Evolutionary conservation across 1,284 basidiomycete species (phyloP).

Genomic region (Kalmanozyma brasiliensis): DNA sequence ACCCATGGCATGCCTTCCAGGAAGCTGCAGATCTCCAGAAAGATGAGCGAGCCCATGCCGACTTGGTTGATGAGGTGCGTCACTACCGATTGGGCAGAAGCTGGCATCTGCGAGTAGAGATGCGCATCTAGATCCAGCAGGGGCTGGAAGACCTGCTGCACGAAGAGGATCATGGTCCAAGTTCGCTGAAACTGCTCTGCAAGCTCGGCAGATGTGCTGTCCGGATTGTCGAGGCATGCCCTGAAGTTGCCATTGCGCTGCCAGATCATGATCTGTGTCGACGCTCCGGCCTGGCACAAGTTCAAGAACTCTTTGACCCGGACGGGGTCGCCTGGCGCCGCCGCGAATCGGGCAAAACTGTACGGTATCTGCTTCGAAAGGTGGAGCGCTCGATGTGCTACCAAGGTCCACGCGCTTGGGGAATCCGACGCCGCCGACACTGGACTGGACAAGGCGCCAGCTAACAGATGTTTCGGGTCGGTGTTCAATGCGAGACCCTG

Average conservation of each 20-base stretch:
- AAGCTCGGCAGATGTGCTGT: slow-evolving; percentile 15
- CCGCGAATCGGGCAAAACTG: slow-evolving; percentile 10
- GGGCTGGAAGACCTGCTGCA: slow-evolving; percentile 31
- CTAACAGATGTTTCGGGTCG: background rate
- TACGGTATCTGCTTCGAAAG: slow-evolving; percentile 28
- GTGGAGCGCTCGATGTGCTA: slow-evolving; percentile 22
- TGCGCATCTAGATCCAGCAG: slow-evolving; percentile 24
- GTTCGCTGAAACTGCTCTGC: slow-evolving; percentile 26
- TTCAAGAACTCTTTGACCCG: slow-evolving; percentile 39
- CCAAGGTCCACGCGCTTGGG: slow-evolving; percentile 12
- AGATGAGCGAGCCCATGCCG: slow-evolving; percentile 32
- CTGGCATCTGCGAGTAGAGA: slow-evolving; percentile 28
- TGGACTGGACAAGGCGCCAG: background rate
- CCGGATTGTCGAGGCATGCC: slow-evolving; percentile 14
- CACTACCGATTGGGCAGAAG: slow-evolving; percentile 40
- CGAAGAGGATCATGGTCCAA: slow-evolving; percentile 28
- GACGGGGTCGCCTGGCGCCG: slow-evolving; percentile 25
- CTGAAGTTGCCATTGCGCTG: slow-evolving; percentile 40
- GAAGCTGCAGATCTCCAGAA: slow-evolving; percentile 39
- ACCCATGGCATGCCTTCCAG: slow-evolving; percentile 40
- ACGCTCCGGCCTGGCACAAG: slow-evolving; percentile 26
- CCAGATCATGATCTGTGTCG: slow-evolving; percentile 44
- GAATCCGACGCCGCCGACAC: slow-evolving; percentile 1
- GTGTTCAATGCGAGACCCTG: background rate
- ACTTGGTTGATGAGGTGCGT: slow-evolving; percentile 27